Conservation (phyloP, 306 rosid species). For the Lotus japonicus region DNA sequence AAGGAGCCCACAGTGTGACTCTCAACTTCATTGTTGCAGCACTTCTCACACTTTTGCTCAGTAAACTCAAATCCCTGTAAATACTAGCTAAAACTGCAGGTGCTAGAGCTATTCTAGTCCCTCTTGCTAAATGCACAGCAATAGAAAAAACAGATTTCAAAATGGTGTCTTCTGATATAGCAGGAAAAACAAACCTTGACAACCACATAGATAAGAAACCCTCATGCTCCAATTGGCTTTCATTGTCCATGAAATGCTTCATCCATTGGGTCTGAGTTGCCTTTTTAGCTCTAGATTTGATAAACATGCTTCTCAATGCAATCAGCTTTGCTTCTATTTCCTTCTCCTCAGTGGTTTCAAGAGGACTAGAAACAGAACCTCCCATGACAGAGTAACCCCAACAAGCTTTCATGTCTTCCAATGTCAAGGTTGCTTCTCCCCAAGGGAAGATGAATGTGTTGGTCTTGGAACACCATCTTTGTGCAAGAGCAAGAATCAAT, state of each 20-base stretch:
- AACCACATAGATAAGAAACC: slow-evolving; percentile 47
- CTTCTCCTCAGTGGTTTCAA: too few relatives aligned
- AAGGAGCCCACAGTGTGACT: slow-evolving; percentile 26
- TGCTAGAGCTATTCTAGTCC: slow-evolving; percentile 44
- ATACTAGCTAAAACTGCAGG: slow-evolving; percentile 47
- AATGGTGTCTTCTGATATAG: neutral
- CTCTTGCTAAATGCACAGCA: slow-evolving; percentile 39
- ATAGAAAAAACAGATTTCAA: slow-evolving; percentile 24
- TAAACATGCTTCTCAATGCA: neutral
- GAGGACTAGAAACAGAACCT: too few relatives aligned
- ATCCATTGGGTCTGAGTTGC: neutral
- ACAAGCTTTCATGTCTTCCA: too few relatives aligned
- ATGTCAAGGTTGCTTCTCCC: too few relatives aligned
- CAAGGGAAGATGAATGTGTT: too few relatives aligned
- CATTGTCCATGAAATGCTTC: slow-evolving; percentile 33
- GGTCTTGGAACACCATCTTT: too few relatives aligned
- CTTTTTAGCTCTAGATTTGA: too few relatives aligned
- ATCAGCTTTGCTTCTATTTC: too few relatives aligned
- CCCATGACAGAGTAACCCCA: too few relatives aligned
- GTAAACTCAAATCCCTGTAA: slow-evolving; percentile 29
- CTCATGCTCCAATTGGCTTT: slow-evolving; percentile 35
- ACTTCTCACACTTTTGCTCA: neutral
- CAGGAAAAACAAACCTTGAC: slow-evolving; percentile 43
- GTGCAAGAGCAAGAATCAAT: too few relatives aligned
- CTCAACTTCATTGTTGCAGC: neutral